Evolutionary conservation across 345 rosid genomes (phyloP), one percentile per base, ranked within the genome.

Genomic region (Psidium friedrichsthalianum): DNA sequence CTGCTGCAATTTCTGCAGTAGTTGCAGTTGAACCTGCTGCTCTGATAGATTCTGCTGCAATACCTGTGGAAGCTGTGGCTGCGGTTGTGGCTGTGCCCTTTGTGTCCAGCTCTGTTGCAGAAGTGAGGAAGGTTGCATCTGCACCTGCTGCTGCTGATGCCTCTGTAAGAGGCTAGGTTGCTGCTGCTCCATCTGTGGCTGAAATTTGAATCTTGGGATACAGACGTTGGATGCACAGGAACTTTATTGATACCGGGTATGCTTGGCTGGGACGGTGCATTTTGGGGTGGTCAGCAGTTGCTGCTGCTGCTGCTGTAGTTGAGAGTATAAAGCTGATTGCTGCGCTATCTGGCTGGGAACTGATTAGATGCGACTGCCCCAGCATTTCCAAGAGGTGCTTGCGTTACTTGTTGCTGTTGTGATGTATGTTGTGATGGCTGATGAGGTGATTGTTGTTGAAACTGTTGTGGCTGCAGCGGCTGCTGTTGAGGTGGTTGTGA

Each of bases 1-100:
- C 29, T 89, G 92, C 90, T 96, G 95, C 86, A 92, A 87, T 86
- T 92, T 94, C 89, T 93, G 95, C 36, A 93, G 86, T 81, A 94
- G 84, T 83, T 94, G 95, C 51, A 92, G 90, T 56, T 95, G 98
- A 88, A 93, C 88, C 88, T 95, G 98, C 85, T 97, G 98, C 55
- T 96, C 98, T 51, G 98, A 88, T 89, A 94, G 92, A 85, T 93
- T 89, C 59, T 94, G 92, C 90, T 90, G 98, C 82, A 92, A 85
- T 57, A 90, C 80, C 82, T 94, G 98, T 84, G 83, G 84, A 86
- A 83, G 58, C 80, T 83, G 88, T 22, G 88, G 44, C 82, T 92
- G 96, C 81, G 87, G 85, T 84, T 92, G 95, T 1, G 90, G 84
- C 83, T 92, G 96, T 76, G 91, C 78, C 87, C 91, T 92, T 87